Evolutionary conservation across 176 grass and related monocot species (phyloP).

Genomic region (maize (Zea mays)): Zm-B73-REFERENCE-NAM-5.0 NC_050097.1:132370501-132371000

Average conservation of each 20-base stretch:
- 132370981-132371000: too few relatives aligned
- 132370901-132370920: too few relatives aligned
- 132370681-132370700: background rate
- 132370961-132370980: too few relatives aligned
- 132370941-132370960: too few relatives aligned
- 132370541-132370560: background rate
- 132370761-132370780: background rate
- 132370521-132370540: background rate
- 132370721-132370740: background rate
- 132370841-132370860: too few relatives aligned
- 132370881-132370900: too few relatives aligned
- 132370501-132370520: constrained; percentile 3
- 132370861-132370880: too few relatives aligned
- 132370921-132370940: too few relatives aligned
- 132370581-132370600: background rate
- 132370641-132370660: background rate
- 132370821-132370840: background rate
- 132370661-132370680: constrained; percentile 6
- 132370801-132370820: background rate
- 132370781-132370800: background rate
- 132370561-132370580: background rate
- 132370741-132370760: background rate
- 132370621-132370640: background rate
- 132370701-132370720: background rate
- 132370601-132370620: background rate